Percentiles rank a stretch among this genome's conserved stretches.
Conservation (phyloP, 73 alveolate genomes). For the Paramecium pentaurelia region DNA sequence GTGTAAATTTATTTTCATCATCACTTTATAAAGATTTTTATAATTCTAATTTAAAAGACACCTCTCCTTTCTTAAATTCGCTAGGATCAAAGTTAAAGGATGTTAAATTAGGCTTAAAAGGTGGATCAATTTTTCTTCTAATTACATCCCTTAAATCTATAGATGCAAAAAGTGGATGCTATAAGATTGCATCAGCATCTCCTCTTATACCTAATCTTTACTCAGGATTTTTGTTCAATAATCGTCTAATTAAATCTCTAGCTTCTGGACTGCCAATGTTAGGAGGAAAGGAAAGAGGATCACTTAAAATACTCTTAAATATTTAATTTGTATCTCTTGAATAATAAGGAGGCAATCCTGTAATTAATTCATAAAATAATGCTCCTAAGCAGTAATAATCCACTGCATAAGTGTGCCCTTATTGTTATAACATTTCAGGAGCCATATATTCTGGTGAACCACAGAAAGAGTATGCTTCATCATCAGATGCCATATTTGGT, state of each 20-base stretch:
- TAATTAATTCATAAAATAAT: constrained; percentile 64
- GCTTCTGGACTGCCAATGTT: constrained; percentile 48
- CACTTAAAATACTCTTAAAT: constrained; percentile 36
- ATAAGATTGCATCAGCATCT: constrained; percentile 50
- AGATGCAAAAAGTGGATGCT: constrained; percentile 49
- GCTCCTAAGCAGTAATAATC: constrained; percentile 74
- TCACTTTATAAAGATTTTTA: constrained; percentile 26
- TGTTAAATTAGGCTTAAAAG: constrained; percentile 26
- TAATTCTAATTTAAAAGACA: background rate
- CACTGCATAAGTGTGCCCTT: constrained; percentile 62
- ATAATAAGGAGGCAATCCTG: constrained; percentile 77
- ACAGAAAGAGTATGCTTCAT: constrained; percentile 66
- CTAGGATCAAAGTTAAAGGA: constrained; percentile 57
- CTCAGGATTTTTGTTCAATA: constrained; percentile 43
- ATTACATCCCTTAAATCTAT: constrained; percentile 43
- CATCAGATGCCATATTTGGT: constrained; percentile 45
- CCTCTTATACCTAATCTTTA: constrained; percentile 50
- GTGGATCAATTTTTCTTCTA: constrained; percentile 42
- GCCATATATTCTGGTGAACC: constrained; percentile 76
- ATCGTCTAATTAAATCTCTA: constrained; percentile 34
- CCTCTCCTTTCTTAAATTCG: constrained; percentile 52
- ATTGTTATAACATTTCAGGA: constrained; percentile 70
- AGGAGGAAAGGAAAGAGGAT: constrained; percentile 53
- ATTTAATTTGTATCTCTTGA: constrained; percentile 61
- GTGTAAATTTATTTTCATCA: constrained; percentile 11